These are phyloP conservation scores for Aspergillus sp. DNA, from an alignment of 2,329 filamentous ascomycete species.

Conservation along the genomic window DNA sequence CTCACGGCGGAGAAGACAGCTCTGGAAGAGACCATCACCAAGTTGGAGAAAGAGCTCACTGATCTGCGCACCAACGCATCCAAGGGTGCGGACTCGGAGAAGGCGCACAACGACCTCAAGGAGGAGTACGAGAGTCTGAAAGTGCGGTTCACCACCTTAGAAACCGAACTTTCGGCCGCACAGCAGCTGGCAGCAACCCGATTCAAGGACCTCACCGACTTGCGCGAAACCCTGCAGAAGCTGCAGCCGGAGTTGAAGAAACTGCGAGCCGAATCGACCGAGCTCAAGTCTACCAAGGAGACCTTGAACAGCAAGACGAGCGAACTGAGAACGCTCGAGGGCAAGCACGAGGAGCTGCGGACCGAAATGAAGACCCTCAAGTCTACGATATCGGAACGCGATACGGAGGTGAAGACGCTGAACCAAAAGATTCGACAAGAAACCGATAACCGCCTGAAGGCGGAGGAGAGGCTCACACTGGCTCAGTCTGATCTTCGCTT, in stretches of 20 bases:
- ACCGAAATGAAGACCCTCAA: conserved; percentile 70
- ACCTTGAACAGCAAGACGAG: conserved; percentile 64
- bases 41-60: conserved; percentile 69
- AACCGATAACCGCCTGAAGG: conserved; percentile 65
- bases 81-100: conserved; percentile 48
- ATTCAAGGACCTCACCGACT: conserved; percentile 82
- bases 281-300: conserved; percentile 72
- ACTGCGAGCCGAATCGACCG: conserved; percentile 72
- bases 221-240: conserved; percentile 77
- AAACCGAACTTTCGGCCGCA: conserved; percentile 81
- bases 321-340: conserved; percentile 75
- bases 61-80: conserved; percentile 51
- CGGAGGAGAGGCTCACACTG: conserved; percentile 76
- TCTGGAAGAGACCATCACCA: conserved; percentile 63
- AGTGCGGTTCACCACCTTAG: conserved; percentile 65
- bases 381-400: conserved; percentile 69
- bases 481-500: conserved; percentile 75
- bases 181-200: conserved; percentile 82
- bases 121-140: conserved; percentile 71
- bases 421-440: conserved; percentile 78
- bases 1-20: conserved; percentile 67
- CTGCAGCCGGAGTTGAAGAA: conserved; percentile 80
- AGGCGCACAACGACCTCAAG: conserved; percentile 55
- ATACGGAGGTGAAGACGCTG: conserved; percentile 72
- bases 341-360: conserved; percentile 76